Conservation (phyloP, 2,329 filamentous ascomycete species). For the Didymella exigua region DNA sequence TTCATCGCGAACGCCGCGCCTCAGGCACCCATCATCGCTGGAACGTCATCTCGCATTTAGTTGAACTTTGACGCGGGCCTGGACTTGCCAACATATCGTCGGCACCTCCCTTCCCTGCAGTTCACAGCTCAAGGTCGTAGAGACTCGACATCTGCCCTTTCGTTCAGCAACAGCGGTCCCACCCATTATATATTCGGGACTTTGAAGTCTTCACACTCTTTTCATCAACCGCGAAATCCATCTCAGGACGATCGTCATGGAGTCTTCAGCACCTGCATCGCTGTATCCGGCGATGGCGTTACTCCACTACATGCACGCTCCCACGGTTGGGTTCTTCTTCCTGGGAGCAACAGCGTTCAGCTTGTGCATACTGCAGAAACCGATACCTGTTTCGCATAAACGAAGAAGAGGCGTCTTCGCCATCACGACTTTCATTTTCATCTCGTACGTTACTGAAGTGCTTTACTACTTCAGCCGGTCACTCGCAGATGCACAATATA, state of each 20-base stretch:
- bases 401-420: slow-evolving; percentile 29
- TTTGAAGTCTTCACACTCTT: neutral
- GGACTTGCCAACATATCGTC: neutral
- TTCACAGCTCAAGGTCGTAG: neutral
- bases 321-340: slow-evolving; percentile 39
- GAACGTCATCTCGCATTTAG: neutral
- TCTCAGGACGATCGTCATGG: slow-evolving; percentile 15
- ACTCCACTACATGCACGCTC: slow-evolving; percentile 44
- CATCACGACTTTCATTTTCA: slow-evolving; percentile 22
- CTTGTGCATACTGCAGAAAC: slow-evolving; percentile 40
- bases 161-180: neutral
- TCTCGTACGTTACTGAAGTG: slow-evolving; percentile 38
- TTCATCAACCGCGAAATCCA: neutral
- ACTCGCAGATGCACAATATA: slow-evolving; percentile 36
- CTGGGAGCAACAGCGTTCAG: slow-evolving; percentile 35
- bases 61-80: neutral
- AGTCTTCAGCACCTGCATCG: slow-evolving; percentile 10
- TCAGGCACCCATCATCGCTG: neutral
- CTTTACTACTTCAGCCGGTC: slow-evolving; percentile 43
- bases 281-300: slow-evolving; percentile 34
- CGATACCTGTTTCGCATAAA: slow-evolving; percentile 30
- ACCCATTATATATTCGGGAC: neutral
- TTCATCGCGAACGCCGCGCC: neutral
- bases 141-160: slow-evolving; percentile 1
- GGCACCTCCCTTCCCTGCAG: neutral